Evolutionary conservation across 257 asterid species (phyloP).

Genomic region (Hygrophila difformis): DNA sequence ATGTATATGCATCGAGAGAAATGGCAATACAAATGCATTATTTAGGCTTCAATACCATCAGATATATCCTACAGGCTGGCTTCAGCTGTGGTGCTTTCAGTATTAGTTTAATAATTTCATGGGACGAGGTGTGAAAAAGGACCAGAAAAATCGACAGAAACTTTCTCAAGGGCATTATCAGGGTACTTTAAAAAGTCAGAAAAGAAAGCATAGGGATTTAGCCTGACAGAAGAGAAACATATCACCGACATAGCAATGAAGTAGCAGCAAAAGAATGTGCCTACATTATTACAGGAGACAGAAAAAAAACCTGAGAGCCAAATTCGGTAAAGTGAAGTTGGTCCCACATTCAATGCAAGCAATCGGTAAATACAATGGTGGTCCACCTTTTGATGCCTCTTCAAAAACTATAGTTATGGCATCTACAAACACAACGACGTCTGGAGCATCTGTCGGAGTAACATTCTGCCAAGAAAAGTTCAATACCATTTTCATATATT

Average conservation of each 20-base stretch:
- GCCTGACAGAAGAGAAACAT: slow-evolving; percentile 13
- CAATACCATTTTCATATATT: slow-evolving; percentile 9
- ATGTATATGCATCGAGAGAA: too few species aligned
- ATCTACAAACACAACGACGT: slow-evolving; percentile 70
- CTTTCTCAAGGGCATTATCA: slow-evolving; percentile 1
- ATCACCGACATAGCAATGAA: slow-evolving; percentile 6
- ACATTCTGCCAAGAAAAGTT: slow-evolving; percentile 68
- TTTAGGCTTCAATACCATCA: too few species aligned
- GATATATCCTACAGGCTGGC: too few species aligned
- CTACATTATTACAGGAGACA: slow-evolving; percentile 5
- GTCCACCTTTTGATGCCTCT: slow-evolving; percentile 85
- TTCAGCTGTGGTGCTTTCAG: too few species aligned
- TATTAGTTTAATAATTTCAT: too few species aligned
- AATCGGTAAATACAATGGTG: slow-evolving; percentile 63
- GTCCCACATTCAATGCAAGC: slow-evolving; percentile 91
- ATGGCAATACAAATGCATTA: too few species aligned
- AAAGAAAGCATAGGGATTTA: not conserved
- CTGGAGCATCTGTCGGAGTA: slow-evolving; percentile 65
- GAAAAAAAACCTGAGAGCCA: slow-evolving; percentile 71
- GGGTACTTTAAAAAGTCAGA: not conserved
- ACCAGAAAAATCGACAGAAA: slow-evolving; percentile 10
- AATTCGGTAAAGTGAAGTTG: slow-evolving; percentile 65
- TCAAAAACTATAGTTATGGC: slow-evolving; percentile 81
- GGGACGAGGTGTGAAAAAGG: too few species aligned
- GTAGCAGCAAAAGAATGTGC: slow-evolving; percentile 12